A percentile compares a stretch with the other conserved stretches of the same genome.
Evolutionary conservation across 306 rosid genomes (phyloP).

Genomic region (Cyclanthera cordifolia): DNA sequence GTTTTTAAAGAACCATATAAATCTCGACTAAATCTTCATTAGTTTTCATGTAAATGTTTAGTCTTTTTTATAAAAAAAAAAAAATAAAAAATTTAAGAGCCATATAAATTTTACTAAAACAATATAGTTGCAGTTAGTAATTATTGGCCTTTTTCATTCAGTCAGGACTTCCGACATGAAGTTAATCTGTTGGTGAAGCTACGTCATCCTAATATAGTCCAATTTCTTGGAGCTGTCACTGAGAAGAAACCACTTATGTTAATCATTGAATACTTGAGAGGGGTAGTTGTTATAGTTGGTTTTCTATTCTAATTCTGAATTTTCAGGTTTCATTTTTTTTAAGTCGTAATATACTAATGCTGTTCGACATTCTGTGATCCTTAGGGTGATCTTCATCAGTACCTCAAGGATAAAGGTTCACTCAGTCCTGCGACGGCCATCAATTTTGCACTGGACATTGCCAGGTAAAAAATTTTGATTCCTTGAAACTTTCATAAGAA

Average conservation of each 20-base stretch:
- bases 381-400: slow-evolving; percentile 90
- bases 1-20: neutral
- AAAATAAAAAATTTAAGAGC: neutral
- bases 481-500: neutral
- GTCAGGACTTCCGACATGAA: slow-evolving; percentile 96
- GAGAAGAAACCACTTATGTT: slow-evolving; percentile 92
- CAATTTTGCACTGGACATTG: slow-evolving; percentile 76
- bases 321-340: neutral
- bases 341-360: neutral
- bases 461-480: slow-evolving; percentile 33
- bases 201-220: slow-evolving; percentile 96
- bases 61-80: neutral
- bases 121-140: neutral
- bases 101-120: neutral
- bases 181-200: slow-evolving; percentile 94
- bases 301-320: neutral
- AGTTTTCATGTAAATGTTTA: neutral
- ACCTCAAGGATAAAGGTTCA: slow-evolving; percentile 78
- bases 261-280: slow-evolving; percentile 86
- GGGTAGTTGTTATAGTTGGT: slow-evolving; percentile 38
- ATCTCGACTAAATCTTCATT: neutral
- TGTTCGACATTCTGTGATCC: slow-evolving; percentile 12
- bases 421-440: slow-evolving; percentile 58
- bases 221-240: slow-evolving; percentile 99
- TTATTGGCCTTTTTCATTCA: slow-evolving; percentile 29